A percentile compares a stretch with the other conserved stretches of the same genome.
phyloP scores from a whole-genome alignment of 2,329 filamentous ascomycete genomes.

The Trematosphaeria pertusa region DNA sequence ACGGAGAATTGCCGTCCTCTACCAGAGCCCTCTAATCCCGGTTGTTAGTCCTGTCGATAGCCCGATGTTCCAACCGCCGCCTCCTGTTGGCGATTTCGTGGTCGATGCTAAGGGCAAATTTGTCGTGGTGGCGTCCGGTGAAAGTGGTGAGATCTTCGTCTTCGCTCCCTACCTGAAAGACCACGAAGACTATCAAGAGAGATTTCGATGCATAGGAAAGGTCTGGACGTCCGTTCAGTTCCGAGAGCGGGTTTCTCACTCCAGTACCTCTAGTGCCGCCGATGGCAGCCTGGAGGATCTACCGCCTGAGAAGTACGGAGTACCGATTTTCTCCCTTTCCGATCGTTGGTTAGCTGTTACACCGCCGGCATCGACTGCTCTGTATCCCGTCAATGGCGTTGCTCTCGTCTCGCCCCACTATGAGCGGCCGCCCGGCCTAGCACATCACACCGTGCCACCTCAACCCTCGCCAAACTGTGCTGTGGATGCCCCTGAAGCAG shows the following conservation, averaged over 20 bases:
- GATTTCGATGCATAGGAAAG: slow-evolving; percentile 79
- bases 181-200: slow-evolving; percentile 32
- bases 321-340: slow-evolving; percentile 72
- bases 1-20: slow-evolving; percentile 73
- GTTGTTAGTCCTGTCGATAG: slow-evolving; percentile 64
- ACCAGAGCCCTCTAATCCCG: slow-evolving; percentile 70
- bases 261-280: slow-evolving; percentile 43
- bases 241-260: slow-evolving; percentile 42
- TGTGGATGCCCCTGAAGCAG: slow-evolving; percentile 74
- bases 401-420: slow-evolving; percentile 59
- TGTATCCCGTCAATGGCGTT: slow-evolving; percentile 72
- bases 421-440: slow-evolving; percentile 62
- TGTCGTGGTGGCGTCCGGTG: slow-evolving; percentile 77
- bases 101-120: slow-evolving; percentile 76
- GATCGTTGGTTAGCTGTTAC: slow-evolving; percentile 81
- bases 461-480: slow-evolving; percentile 71
- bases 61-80: slow-evolving; percentile 71
- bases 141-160: slow-evolving; percentile 86
- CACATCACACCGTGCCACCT: slow-evolving; percentile 71
- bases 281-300: slow-evolving; percentile 45
- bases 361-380: slow-evolving; percentile 73
- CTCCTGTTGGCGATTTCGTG: slow-evolving; percentile 74
- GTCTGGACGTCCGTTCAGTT: slow-evolving; percentile 86
- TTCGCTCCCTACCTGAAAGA: slow-evolving; percentile 55
- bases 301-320: slow-evolving; percentile 54